A percentile compares a stretch with the other conserved stretches of the same genome.
phyloP scores from a whole-genome alignment of 1,139 yeast genomes.

The Lizanozyma gosingica region DNA sequence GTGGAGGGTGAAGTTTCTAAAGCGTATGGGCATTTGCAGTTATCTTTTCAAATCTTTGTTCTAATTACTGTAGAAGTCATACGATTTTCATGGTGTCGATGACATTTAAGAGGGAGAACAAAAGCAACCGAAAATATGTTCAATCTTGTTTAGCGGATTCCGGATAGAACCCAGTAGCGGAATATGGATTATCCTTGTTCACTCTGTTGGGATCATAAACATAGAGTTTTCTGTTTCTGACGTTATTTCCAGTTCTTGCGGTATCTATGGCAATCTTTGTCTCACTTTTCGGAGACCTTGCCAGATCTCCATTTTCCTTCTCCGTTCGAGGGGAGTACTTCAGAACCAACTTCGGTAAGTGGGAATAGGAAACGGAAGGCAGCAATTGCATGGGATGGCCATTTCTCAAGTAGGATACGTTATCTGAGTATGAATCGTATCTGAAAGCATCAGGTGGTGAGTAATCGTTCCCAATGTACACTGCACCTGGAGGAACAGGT shows the following conservation, averaged over 20 bases:
- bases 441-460: neutral
- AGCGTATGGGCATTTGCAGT: too few species aligned
- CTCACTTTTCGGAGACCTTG: too few species aligned
- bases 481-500: neutral
- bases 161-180: constrained; percentile 7
- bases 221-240: too few species aligned
- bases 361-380: too few species aligned
- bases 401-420: neutral
- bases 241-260: neutral
- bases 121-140: constrained; percentile 3
- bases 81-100: too few species aligned
- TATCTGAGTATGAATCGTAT: neutral
- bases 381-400: too few species aligned
- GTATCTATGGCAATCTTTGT: neutral
- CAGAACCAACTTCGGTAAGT: too few species aligned
- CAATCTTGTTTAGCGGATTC: constrained; percentile 1
- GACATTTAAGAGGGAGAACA: too few species aligned
- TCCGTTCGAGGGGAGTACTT: too few species aligned
- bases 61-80: too few species aligned
- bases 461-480: neutral
- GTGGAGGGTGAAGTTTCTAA: too few species aligned
- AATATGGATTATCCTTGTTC: constrained; percentile 6
- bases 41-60: too few species aligned
- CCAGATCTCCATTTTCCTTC: neutral
- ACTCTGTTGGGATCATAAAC: constrained; percentile 4